Evolutionary conservation across 2,329 filamentous ascomycete genomes (phyloP).

Genomic region (Rosellinia necatrix): DNA sequence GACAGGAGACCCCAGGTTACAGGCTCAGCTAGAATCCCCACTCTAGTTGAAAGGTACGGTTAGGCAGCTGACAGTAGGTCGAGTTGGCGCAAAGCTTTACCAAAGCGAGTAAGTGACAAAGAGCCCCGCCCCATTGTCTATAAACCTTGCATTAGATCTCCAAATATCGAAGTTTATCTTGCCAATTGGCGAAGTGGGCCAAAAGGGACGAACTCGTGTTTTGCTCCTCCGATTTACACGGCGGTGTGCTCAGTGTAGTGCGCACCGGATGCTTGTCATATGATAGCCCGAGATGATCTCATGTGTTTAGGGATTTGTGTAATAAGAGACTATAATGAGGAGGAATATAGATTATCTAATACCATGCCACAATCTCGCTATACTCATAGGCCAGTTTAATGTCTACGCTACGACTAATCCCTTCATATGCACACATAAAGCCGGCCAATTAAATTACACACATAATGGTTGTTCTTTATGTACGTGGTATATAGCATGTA

Average conservation of each 20-base stretch:
- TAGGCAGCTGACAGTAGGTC: no score
- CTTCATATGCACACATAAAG: no score
- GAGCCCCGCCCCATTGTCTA: background rate
- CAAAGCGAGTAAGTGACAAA: conserved; percentile 5
- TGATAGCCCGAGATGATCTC: conserved; percentile 16
- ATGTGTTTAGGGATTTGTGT: background rate
- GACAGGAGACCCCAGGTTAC: no score
- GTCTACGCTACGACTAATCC: no score
- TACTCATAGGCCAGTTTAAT: background rate
- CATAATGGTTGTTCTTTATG: no score
- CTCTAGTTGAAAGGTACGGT: no score
- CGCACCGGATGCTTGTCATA: background rate
- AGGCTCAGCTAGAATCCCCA: no score
- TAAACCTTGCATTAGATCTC: conserved; percentile 23
- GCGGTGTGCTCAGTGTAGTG: background rate
- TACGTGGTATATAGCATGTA: no score
- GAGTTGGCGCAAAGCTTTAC: conserved; percentile 1
- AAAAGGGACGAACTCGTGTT: background rate
- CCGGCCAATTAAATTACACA: no score
- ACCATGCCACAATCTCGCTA: no score
- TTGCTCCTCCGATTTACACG: background rate
- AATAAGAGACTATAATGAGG: background rate
- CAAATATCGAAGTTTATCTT: conserved; percentile 11
- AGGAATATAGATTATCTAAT: background rate
- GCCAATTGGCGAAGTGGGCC: background rate